phyloP scores from a whole-genome alignment of 192 early-diverging fungal genomes.

The Geranomyces michiganensis region DNA sequence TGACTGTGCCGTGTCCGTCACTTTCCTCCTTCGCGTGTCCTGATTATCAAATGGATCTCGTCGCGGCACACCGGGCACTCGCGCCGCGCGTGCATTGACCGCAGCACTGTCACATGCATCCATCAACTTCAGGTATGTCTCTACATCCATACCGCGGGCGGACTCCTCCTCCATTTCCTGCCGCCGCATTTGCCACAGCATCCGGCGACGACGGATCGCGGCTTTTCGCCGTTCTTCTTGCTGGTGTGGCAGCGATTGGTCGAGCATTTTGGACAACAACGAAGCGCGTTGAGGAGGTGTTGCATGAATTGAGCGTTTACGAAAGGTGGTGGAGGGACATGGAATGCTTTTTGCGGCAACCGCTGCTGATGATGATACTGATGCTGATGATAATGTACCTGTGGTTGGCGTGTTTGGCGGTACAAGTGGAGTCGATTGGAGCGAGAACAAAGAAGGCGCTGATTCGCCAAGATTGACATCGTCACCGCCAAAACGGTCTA shows the following conservation, averaged over 20 bases:
- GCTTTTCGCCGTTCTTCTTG: slow-evolving; percentile 1
- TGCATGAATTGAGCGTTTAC: slow-evolving; percentile 17
- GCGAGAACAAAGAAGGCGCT: background rate
- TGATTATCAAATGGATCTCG: background rate
- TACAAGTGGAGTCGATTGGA: slow-evolving; percentile 5
- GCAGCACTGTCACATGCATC: slow-evolving; percentile 21
- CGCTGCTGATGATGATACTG: too few relatives aligned
- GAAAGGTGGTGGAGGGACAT: background rate
- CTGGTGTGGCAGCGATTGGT: slow-evolving; percentile 6
- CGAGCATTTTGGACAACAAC: slow-evolving; percentile 13
- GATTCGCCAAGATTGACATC: slow-evolving; percentile 1
- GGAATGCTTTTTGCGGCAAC: background rate
- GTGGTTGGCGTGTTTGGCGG: slow-evolving; percentile 8
- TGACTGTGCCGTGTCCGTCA: slow-evolving; percentile 21
- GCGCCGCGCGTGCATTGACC: background rate
- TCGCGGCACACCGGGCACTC: background rate
- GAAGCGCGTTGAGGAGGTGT: background rate
- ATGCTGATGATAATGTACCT: too few relatives aligned
- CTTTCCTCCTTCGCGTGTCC: slow-evolving; percentile 9
- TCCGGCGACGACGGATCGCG: slow-evolving; percentile 9
- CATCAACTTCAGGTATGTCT: slow-evolving; percentile 25
- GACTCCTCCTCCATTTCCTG: slow-evolving; percentile 17
- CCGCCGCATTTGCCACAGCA: slow-evolving; percentile 16
- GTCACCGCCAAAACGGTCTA: background rate
- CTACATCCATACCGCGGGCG: slow-evolving; percentile 26